phyloP scores from a whole-genome alignment of 2,329 filamentous ascomycete genomes.

The Aspergillus costaricaensis region DNA sequence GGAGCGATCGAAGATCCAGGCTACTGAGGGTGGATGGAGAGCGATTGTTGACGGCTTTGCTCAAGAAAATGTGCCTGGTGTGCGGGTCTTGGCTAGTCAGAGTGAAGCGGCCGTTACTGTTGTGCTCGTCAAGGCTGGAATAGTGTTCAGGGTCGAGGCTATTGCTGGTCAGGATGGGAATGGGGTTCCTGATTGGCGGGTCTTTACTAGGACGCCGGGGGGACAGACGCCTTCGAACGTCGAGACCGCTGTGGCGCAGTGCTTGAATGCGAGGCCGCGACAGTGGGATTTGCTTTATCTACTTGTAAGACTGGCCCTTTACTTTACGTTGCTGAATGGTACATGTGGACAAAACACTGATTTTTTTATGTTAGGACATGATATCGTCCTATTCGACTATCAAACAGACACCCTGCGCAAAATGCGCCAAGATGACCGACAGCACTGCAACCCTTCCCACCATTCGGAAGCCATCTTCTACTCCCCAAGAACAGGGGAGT shows the following conservation, averaged over 20 bases:
- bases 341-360: too few relatives aligned
- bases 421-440: conserved; percentile 43
- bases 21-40: conserved; percentile 37
- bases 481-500: conserved; percentile 19
- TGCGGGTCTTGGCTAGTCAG: conserved; percentile 31
- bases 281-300: conserved; percentile 45
- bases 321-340: background rate
- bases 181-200: conserved; percentile 36
- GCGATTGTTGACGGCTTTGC: conserved; percentile 35
- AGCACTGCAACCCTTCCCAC: conserved; percentile 42
- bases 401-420: conserved; percentile 41
- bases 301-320: too few relatives aligned
- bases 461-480: conserved; percentile 33
- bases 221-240: conserved; percentile 35
- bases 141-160: conserved; percentile 37
- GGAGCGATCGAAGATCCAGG: conserved; percentile 30
- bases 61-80: conserved; percentile 28
- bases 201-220: conserved; percentile 29
- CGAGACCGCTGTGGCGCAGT: conserved; percentile 37
- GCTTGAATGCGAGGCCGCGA: conserved; percentile 36
- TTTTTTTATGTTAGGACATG: conserved; percentile 37
- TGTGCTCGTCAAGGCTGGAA: conserved; percentile 35
- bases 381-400: conserved; percentile 45
- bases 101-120: conserved; percentile 30
- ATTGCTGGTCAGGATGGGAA: conserved; percentile 19